Conservation (phyloP, 495 filamentous ascomycete genomes). For the Hyaloscypha variabilis region DNA sequence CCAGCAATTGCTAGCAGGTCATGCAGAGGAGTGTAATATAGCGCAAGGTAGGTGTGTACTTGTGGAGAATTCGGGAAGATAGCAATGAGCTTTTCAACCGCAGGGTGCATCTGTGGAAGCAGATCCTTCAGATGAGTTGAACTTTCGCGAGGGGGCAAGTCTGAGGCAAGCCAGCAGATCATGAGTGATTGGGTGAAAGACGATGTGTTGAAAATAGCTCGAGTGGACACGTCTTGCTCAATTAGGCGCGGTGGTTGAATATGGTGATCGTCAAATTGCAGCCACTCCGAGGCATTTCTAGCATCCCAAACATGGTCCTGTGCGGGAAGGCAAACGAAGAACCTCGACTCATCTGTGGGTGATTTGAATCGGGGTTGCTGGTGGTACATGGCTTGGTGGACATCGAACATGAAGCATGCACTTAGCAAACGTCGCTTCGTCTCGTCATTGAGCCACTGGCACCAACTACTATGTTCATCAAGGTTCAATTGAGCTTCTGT, state of each 20-base stretch:
- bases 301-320: conserved; percentile 30
- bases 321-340: conserved; percentile 22
- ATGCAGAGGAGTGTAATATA: conserved; percentile 33
- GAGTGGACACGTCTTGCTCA: conserved; percentile 15
- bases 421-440: conserved; percentile 50
- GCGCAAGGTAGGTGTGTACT: conserved; percentile 28
- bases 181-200: conserved; percentile 25
- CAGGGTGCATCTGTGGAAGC: conserved; percentile 12
- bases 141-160: conserved; percentile 19
- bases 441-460: conserved; percentile 49
- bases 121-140: conserved; percentile 18
- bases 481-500: neutral
- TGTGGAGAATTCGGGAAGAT: conserved; percentile 19
- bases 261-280: conserved; percentile 7
- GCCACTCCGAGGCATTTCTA: conserved; percentile 28
- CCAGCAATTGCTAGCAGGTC: conserved; percentile 31
- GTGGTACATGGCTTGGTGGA: conserved; percentile 51
- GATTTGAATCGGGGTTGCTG: conserved; percentile 41
- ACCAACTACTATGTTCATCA: conserved; percentile 37
- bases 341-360: neutral
- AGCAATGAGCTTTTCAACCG: conserved; percentile 14
- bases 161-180: conserved; percentile 25
- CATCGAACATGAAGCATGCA: conserved; percentile 53
- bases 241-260: conserved; percentile 14
- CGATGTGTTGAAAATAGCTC: neutral